phyloP scores from a whole-genome alignment of 306 rosid genomes.

The Quercus variabilis region DNA sequence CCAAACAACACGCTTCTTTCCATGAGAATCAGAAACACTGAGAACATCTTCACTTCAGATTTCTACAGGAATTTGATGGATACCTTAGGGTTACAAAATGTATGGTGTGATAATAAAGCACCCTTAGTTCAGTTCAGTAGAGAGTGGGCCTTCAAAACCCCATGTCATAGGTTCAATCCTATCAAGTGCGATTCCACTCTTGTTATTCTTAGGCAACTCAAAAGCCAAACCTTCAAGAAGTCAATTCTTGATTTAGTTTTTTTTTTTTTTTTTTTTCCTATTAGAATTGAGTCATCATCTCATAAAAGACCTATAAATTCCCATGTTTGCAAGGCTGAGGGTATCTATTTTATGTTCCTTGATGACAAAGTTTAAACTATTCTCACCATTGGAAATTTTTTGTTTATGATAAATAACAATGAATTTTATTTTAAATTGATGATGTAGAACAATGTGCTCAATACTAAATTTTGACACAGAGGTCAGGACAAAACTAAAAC shows the following conservation, averaged over 20 bases:
- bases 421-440: too few species aligned
- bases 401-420: too few species aligned
- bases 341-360: not conserved
- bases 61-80: not conserved
- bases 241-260: not conserved
- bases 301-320: not conserved
- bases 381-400: too few species aligned
- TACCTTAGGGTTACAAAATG: not conserved
- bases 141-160: too few species aligned
- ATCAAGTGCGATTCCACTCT: too few species aligned
- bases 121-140: too few species aligned
- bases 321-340: not conserved
- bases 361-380: too few species aligned
- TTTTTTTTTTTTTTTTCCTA: not conserved
- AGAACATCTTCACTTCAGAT: not conserved
- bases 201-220: not conserved
- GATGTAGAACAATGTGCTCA: too few species aligned
- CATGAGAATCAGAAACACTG: not conserved
- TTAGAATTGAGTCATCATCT: not conserved
- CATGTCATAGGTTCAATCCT: too few species aligned
- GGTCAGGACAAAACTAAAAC: too few species aligned
- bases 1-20: not conserved
- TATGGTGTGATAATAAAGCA: too few species aligned
- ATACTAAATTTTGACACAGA: too few species aligned
- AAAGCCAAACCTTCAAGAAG: not conserved